Percentiles rank a stretch among this genome's conserved stretches.
Evolutionary conservation across 768 basidiomycete species (phyloP).

Genomic region (Megacollybia marginata): DNA sequence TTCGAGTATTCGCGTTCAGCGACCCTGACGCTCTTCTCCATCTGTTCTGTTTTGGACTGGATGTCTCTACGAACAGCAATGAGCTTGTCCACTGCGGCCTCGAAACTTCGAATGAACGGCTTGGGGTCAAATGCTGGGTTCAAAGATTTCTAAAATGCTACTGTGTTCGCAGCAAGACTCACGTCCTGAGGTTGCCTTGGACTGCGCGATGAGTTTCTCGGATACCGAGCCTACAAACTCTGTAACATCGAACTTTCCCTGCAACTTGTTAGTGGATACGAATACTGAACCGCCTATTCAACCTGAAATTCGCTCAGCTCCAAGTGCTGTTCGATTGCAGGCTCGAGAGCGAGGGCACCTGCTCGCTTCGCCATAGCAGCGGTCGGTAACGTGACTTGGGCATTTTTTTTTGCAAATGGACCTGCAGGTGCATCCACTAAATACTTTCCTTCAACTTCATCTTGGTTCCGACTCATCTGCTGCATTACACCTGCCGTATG

Average conservation of each 20-base stretch:
- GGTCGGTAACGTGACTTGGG: slow-evolving; percentile 2
- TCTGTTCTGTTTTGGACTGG: slow-evolving; percentile 81
- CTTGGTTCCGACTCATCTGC: slow-evolving; percentile 63
- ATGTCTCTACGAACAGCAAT: slow-evolving; percentile 86
- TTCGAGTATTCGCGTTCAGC: slow-evolving; percentile 92
- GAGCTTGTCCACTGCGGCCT: slow-evolving; percentile 82
- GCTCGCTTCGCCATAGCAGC: not conserved
- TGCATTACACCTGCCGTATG: slow-evolving; percentile 49
- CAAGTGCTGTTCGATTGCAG: slow-evolving; percentile 45
- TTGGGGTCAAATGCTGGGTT: slow-evolving; percentile 83
- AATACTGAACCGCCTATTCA: not conserved
- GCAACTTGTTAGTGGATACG: not conserved
- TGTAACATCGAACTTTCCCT: slow-evolving; percentile 90
- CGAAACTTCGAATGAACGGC: slow-evolving; percentile 89
- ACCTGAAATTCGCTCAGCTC: slow-evolving; percentile 53
- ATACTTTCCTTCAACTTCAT: slow-evolving; percentile 61
- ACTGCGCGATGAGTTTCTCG: slow-evolving; percentile 82
- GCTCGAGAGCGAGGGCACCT: slow-evolving; percentile 32
- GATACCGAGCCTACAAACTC: slow-evolving; percentile 83
- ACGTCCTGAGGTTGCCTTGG: slow-evolving; percentile 81
- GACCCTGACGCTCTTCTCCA: slow-evolving; percentile 84
- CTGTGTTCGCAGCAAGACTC: slow-evolving; percentile 5
- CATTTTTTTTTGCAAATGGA: slow-evolving; percentile 32
- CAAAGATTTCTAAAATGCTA: slow-evolving; percentile 5
- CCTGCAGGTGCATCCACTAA: slow-evolving; percentile 56